Evolutionary conservation across 768 basidiomycete species (phyloP).

Genomic region (Macrolepiota fuliginosa): DNA sequence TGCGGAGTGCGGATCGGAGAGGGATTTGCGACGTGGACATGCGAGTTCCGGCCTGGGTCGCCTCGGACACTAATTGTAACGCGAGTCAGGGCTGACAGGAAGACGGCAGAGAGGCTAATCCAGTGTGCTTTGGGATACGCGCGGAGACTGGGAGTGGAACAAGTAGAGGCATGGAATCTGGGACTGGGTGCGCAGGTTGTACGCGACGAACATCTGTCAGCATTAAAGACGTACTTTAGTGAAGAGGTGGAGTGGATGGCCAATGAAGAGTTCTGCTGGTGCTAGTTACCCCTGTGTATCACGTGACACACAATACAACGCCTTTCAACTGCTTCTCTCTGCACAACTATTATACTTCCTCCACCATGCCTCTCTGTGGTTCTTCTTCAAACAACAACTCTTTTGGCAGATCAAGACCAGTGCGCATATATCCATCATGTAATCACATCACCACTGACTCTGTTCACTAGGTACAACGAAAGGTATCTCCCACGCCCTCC

Average conservation of each 20-base stretch:
- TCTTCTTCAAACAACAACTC: constrained; percentile 45
- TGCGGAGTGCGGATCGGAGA: constrained; percentile 15
- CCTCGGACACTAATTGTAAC: constrained; percentile 22
- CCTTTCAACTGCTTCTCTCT: not conserved
- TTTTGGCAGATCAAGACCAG: constrained; percentile 58
- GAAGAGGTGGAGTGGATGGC: constrained; percentile 19
- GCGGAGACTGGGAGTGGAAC: constrained; percentile 23
- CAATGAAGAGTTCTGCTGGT: constrained; percentile 28
- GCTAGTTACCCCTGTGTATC: constrained; percentile 12
- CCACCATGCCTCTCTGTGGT: constrained; percentile 56
- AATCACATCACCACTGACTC: constrained; percentile 8
- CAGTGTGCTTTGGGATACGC: constrained; percentile 25
- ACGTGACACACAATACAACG: constrained; percentile 3
- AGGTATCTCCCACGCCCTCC: constrained; percentile 27
- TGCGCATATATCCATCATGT: constrained; percentile 24
- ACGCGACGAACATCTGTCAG: constrained; percentile 35
- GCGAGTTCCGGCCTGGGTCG: constrained; percentile 17
- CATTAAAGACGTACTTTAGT: constrained; percentile 43
- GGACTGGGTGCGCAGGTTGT: constrained; percentile 27
- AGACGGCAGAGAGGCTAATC: constrained; percentile 32
- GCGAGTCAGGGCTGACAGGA: constrained; percentile 21
- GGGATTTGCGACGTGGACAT: constrained; percentile 26
- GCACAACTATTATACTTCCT: not conserved
- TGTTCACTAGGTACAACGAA: constrained; percentile 40
- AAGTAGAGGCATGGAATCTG: constrained; percentile 46